Conservation (phyloP, 2,329 filamentous ascomycete genomes). For the Magnaporthiopsis poae region DNA sequence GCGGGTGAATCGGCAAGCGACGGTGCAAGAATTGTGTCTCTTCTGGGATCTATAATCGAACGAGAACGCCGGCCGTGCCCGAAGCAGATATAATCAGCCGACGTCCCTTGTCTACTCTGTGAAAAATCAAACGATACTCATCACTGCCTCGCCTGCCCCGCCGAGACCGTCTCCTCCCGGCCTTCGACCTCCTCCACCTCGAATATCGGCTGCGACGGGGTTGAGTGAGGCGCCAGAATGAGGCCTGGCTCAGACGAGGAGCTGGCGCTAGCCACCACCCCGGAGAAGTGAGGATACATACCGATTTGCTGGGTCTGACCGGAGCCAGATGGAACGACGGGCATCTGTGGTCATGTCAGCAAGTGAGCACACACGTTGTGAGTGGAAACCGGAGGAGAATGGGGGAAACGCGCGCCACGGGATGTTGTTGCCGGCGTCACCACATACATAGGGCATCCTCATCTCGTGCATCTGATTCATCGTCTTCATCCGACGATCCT, state of each 20-base stretch:
- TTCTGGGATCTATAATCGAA: conserved; percentile 5
- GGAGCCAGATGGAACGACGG: background rate
- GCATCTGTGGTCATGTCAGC: background rate
- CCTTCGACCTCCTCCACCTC: conserved; percentile 6
- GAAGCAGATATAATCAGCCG: conserved; percentile 5
- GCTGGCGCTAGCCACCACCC: background rate
- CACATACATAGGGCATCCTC: conserved; percentile 30
- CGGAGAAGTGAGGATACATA: background rate
- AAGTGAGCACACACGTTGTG: background rate
- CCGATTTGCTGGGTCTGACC: background rate
- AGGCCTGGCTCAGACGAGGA: background rate
- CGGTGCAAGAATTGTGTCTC: conserved; percentile 5
- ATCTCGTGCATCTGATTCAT: conserved; percentile 36
- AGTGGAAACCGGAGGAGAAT: background rate
- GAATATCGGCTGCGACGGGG: background rate
- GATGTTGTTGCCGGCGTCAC: background rate
- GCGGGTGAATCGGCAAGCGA: conserved; percentile 1
- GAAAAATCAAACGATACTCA: background rate
- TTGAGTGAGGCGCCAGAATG: background rate
- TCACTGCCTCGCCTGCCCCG: background rate
- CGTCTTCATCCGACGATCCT: conserved; percentile 36
- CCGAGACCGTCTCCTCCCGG: background rate
- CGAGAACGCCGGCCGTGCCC: background rate
- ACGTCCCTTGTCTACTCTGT: background rate
- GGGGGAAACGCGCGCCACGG: too few species aligned